Base-by-base conservation (phyloP, 169 alveolate genomes). In the Theileria parva region DNA sequence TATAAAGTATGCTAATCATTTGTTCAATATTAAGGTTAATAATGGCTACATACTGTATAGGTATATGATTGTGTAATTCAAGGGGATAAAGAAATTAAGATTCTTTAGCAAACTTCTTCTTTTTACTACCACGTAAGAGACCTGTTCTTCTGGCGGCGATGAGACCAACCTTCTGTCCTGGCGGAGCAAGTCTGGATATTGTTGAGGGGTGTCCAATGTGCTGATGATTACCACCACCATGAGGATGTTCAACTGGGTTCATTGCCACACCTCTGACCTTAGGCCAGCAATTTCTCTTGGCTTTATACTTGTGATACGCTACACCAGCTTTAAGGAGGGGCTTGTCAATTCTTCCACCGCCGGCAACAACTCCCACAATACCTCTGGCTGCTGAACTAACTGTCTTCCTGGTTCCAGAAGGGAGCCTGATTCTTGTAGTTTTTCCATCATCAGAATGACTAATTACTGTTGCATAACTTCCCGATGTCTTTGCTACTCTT, bases 211-310 rank as follows among this genome's bases (percentile, higher is more conserved):
- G 99, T 79, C 99, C 99, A 72, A 98, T 97, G 92, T 98, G 99
- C 94, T 98, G 98, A 70, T 93, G 96, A 94, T 97, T 97, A 93
- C 99, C 99, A 91, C 99, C 99, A 83, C 99, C 99, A 92, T 97
- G 99, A 25, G 99, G 99, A 91, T 98, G 99, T 85, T 98, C 99
- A 51, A 98, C 99, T 60, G 99, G 99, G 98, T 98, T 98, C 99
- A 98, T 98, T 63, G 99, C 99, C 34, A 97, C 99, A 95, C 99
- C 99, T 89, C 99, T 96, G 84, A 98, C 99, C 88, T 92, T 96
- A 37, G 99, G 99, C 99, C 99, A 98, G 97, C 98, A 95, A 92
- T 97, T 98, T 84, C 99, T 93, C 96, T 98, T 97, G 64, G 97
- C 99, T 92, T 95, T 96, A 95, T 95, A 97, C 94, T 96, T 97